phyloP scores from a whole-genome alignment of 306 rosid genomes.

The Rosa persica region DNA sequence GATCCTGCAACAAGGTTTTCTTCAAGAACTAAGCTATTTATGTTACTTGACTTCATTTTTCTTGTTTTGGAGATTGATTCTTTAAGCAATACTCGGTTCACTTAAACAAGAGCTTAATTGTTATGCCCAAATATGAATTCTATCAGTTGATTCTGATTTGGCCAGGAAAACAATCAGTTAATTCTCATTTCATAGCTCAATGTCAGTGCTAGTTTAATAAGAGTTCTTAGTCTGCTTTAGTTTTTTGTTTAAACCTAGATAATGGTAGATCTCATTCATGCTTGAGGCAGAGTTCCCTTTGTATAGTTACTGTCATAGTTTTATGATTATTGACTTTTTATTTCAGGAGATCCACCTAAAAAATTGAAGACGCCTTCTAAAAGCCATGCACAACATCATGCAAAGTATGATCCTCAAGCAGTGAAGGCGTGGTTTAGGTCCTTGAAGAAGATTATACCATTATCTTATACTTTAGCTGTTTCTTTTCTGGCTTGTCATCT shows the following conservation, averaged over 20 bases:
- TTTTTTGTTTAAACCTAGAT: not conserved
- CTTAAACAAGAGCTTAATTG: not conserved
- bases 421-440: slow-evolving; percentile 64
- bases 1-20: slow-evolving; percentile 47
- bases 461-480: slow-evolving; percentile 55
- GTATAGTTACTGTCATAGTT: slow-evolving; percentile 20
- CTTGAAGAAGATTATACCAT: slow-evolving; percentile 64
- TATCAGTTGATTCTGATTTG: not conserved
- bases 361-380: slow-evolving; percentile 23
- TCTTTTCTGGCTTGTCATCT: slow-evolving; percentile 79
- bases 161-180: not conserved
- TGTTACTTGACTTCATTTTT: not conserved
- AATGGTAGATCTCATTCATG: not conserved
- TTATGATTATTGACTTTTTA: slow-evolving; percentile 27
- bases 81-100: not conserved
- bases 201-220: not conserved
- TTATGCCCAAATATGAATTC: not conserved
- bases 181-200: not conserved
- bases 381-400: slow-evolving; percentile 51
- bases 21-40: not conserved
- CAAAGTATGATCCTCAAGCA: slow-evolving; percentile 55
- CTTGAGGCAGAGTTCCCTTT: not conserved
- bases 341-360: slow-evolving; percentile 49
- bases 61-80: not conserved
- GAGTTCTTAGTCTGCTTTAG: not conserved